Percentiles rank a stretch among this genome's conserved stretches.
These are phyloP conservation scores for Camellia sinensis DNA, from an alignment of 148 eudicot species.

Conservation along the genomic window DNA sequence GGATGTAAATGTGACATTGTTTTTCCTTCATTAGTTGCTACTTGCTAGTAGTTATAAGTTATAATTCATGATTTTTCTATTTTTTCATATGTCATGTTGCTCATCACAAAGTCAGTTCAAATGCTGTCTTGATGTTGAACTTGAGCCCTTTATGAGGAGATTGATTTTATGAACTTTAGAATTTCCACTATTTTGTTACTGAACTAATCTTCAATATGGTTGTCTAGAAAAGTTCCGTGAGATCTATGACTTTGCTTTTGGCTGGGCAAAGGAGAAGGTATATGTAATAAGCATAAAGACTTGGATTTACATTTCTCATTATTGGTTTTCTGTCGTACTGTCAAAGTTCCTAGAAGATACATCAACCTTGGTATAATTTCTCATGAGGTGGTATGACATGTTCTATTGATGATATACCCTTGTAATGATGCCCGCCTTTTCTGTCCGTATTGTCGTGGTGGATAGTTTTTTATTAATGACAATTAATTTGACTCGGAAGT, in stretches of 20 bases:
- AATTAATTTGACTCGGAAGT: too few species aligned
- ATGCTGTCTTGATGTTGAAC: neutral
- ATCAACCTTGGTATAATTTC: too few species aligned
- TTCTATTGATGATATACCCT: too few species aligned
- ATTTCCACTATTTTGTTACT: too few species aligned
- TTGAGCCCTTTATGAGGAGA: neutral
- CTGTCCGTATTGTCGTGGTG: too few species aligned
- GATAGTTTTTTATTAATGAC: too few species aligned
- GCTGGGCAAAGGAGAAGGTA: conserved; percentile 99
- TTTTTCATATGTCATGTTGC: neutral
- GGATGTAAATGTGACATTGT: conserved; percentile 35
- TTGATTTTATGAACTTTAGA: neutral
- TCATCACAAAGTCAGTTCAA: neutral
- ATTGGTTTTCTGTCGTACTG: too few species aligned
- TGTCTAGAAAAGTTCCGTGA: conserved; percentile 77
- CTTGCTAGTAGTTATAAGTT: neutral
- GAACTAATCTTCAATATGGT: too few species aligned
- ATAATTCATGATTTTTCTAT: neutral
- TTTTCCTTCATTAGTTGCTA: neutral
- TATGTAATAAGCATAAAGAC: neutral
- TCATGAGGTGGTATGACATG: too few species aligned
- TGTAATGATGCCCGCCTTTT: too few species aligned
- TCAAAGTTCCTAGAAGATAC: too few species aligned
- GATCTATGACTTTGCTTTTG: conserved; percentile 87
- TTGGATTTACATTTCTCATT: conserved; percentile 4